Percentiles rank a stretch among this genome's conserved stretches.
Conservation (phyloP, 2,329 filamentous ascomycete species). For the Parafenestella ontariensis region DNA sequence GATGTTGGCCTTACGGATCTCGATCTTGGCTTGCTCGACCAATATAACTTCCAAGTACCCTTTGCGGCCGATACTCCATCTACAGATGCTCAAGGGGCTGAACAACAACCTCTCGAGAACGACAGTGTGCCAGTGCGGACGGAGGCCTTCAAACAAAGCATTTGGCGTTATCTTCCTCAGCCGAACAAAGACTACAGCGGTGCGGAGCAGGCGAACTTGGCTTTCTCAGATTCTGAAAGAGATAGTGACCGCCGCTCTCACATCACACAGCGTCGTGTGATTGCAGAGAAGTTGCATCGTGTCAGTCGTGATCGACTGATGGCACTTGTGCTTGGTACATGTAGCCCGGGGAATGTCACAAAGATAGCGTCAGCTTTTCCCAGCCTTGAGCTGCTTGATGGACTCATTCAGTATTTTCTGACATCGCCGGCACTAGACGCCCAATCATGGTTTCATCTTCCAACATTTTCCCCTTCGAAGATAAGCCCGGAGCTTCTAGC, state of each 20-base stretch:
- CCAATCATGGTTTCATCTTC: constrained; percentile 67
- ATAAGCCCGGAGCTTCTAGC: constrained; percentile 67
- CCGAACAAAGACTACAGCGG: constrained; percentile 30
- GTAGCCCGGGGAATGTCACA: constrained; percentile 57
- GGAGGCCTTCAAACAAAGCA: constrained; percentile 51
- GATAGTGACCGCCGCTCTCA: constrained; percentile 43
- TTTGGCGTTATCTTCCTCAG: constrained; percentile 55
- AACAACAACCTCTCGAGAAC: constrained; percentile 20
- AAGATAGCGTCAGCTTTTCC: constrained; percentile 68
- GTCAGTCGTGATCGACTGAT: constrained; percentile 65
- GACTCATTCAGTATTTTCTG: constrained; percentile 67
- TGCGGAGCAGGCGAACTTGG: constrained; percentile 48
- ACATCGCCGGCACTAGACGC: constrained; percentile 64
- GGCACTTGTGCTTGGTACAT: constrained; percentile 68
- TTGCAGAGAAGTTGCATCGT: constrained; percentile 51
- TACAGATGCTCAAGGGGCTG: constrained; percentile 25
- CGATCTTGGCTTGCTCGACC: constrained; percentile 54
- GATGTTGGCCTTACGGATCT: constrained; percentile 55
- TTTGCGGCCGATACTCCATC: constrained; percentile 46
- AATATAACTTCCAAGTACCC: constrained; percentile 54
- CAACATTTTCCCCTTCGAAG: constrained; percentile 63
- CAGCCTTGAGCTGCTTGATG: constrained; percentile 66
- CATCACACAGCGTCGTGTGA: constrained; percentile 46
- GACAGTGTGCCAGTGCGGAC: constrained; percentile 33
- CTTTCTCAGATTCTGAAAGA: constrained; percentile 45